phyloP scores from a whole-genome alignment of 2,329 filamentous ascomycete genomes.

The Aspergillus proliferans region DNA sequence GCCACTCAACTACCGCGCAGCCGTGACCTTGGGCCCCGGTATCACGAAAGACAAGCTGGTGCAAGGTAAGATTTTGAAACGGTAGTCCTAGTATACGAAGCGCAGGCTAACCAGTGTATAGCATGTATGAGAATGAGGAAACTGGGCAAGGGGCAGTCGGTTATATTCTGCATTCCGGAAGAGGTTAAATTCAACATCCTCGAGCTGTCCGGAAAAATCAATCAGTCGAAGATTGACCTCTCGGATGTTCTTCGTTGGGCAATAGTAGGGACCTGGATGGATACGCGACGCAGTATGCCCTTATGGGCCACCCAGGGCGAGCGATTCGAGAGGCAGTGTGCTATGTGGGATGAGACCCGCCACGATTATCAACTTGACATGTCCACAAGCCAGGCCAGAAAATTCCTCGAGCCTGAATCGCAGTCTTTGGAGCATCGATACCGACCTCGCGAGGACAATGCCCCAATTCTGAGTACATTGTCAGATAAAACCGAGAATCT shows the following conservation, averaged over 20 bases:
- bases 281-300: constrained; percentile 52
- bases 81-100: not conserved
- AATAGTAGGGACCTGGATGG: constrained; percentile 54
- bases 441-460: not conserved
- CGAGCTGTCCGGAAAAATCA: constrained; percentile 6
- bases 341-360: constrained; percentile 24
- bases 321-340: constrained; percentile 41
- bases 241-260: constrained; percentile 55
- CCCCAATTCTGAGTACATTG: not conserved
- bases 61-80: constrained; percentile 48
- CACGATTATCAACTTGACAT: constrained; percentile 5
- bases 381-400: constrained; percentile 26
- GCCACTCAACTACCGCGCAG: constrained; percentile 54
- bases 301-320: constrained; percentile 58
- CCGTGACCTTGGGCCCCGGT: constrained; percentile 59
- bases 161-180: constrained; percentile 54
- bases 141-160: constrained; percentile 60
- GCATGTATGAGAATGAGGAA: constrained; percentile 68
- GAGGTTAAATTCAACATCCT: constrained; percentile 55
- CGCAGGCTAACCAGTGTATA: constrained; percentile 17
- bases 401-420: constrained; percentile 44
- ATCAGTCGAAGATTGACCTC: constrained; percentile 36
- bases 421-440: not conserved
- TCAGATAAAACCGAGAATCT: constrained; percentile 41
- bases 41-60: constrained; percentile 64